Conservation (phyloP, 148 eudicot species). For the Persicaria maculosa region DNA sequence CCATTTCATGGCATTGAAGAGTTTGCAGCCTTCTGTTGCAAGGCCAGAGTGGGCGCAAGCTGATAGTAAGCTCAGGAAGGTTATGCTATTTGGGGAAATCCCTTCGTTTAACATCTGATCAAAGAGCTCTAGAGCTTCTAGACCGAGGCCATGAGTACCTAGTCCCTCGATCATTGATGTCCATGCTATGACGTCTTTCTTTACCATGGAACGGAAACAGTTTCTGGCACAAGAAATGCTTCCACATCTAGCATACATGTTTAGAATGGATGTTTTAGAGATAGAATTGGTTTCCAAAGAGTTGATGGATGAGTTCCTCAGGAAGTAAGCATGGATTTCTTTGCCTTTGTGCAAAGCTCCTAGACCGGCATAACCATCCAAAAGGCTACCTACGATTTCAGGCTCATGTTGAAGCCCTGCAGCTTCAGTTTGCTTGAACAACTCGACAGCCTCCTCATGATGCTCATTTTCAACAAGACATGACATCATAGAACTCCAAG, state of each 20-base stretch:
- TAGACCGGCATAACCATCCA: slow-evolving; percentile 30
- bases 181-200: slow-evolving; percentile 37
- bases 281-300: slow-evolving; percentile 14
- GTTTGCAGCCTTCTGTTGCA: slow-evolving; percentile 31
- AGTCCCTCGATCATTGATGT: slow-evolving; percentile 55
- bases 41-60: slow-evolving; percentile 60
- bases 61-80: slow-evolving; percentile 39
- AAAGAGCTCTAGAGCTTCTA: slow-evolving; percentile 29
- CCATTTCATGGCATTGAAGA: slow-evolving; percentile 37
- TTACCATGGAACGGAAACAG: slow-evolving; percentile 25
- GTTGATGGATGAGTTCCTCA: slow-evolving; percentile 19
- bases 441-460: slow-evolving; percentile 23
- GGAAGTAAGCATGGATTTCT: slow-evolving; percentile 36
- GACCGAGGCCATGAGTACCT: slow-evolving; percentile 42
- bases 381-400: slow-evolving; percentile 26
- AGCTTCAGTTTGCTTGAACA: slow-evolving; percentile 26
- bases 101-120: slow-evolving; percentile 36
- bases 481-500: slow-evolving; percentile 38
- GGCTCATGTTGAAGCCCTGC: slow-evolving; percentile 16
- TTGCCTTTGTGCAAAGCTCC: slow-evolving; percentile 46
- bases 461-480: slow-evolving; percentile 28
- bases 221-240: slow-evolving; percentile 19
- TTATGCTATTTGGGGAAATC: slow-evolving; percentile 34
- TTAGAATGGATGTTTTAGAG: slow-evolving; percentile 27
- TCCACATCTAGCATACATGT: slow-evolving; percentile 25